These are phyloP conservation scores for Fusarium neocosmosporiellum DNA, from an alignment of 2,329 filamentous ascomycete species.

Conservation along the genomic window DNA sequence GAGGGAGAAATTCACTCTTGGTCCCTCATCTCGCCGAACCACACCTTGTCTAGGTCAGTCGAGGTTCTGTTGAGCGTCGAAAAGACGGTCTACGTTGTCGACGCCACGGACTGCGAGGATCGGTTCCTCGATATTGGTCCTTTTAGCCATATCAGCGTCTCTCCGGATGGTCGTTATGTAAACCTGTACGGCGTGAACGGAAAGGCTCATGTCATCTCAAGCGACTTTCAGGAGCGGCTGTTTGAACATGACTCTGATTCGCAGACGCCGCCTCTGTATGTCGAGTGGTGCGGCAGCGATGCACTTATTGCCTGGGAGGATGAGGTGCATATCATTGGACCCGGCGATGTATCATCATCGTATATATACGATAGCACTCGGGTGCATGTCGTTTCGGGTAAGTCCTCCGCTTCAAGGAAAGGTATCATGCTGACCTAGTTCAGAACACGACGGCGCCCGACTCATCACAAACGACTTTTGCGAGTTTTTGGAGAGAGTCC, in stretches of 20 bases:
- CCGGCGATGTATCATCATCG: conserved; percentile 77
- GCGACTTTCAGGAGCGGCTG: conserved; percentile 91
- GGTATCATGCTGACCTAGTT: conserved; percentile 9
- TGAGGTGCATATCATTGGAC: conserved; percentile 93
- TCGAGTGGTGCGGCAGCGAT: conserved; percentile 97
- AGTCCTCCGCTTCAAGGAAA: neutral
- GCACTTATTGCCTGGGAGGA: conserved; percentile 98
- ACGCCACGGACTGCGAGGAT: conserved; percentile 91
- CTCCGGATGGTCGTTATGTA: conserved; percentile 88
- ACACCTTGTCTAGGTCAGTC: conserved; percentile 91
- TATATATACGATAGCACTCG: conserved; percentile 92
- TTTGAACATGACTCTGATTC: conserved; percentile 93
- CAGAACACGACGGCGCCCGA: conserved; percentile 84
- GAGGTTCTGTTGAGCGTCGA: conserved; percentile 90
- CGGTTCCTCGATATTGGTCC: conserved; percentile 91
- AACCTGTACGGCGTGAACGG: conserved; percentile 88
- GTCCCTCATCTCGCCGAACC: conserved; percentile 87
- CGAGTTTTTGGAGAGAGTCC: conserved; percentile 96
- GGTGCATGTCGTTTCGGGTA: conserved; percentile 88
- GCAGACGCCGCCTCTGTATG: conserved; percentile 84
- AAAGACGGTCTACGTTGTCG: conserved; percentile 86
- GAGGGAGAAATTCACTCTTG: conserved; percentile 86
- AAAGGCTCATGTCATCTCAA: conserved; percentile 91
- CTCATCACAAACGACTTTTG: conserved; percentile 94
- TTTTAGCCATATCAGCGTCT: conserved; percentile 90